Evolutionary conservation across 306 rosid species (phyloP).

Genomic region (Sindora glabra): DNA sequence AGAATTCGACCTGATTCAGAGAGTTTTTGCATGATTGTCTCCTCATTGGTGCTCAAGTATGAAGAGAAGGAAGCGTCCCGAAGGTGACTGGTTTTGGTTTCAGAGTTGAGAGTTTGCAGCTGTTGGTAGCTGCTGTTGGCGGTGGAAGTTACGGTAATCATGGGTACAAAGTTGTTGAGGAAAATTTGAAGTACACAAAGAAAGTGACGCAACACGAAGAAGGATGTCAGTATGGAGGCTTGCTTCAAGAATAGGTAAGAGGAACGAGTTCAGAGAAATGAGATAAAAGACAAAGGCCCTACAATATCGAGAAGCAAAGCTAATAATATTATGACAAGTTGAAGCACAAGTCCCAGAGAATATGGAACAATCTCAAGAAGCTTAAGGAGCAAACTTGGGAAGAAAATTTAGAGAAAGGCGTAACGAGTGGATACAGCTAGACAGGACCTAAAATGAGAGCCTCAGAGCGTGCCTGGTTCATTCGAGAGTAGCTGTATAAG

Average conservation of each 20-base stretch:
- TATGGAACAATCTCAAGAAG: conserved; percentile 3
- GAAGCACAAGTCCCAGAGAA: background rate
- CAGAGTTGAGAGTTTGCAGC: conserved; percentile 24
- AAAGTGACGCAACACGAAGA: conserved; percentile 8
- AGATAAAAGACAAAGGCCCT: conserved; percentile 14
- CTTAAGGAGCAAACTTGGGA: conserved; percentile 8
- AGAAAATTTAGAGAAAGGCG: conserved; percentile 21
- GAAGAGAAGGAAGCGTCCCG: conserved; percentile 50
- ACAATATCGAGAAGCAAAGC: background rate
- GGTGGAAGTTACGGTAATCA: conserved; percentile 43
- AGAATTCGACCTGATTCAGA: conserved; percentile 27
- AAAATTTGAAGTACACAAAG: conserved; percentile 11
- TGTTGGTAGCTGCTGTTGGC: conserved; percentile 22
- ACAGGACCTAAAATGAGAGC: conserved; percentile 17
- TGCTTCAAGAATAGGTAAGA: conserved; percentile 10
- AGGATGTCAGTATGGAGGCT: conserved; percentile 8
- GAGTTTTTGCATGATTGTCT: conserved; percentile 31
- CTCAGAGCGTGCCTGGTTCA: conserved; percentile 15
- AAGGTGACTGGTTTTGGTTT: conserved; percentile 11
- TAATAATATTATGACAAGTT: background rate
- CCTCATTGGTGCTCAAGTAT: conserved; percentile 37
- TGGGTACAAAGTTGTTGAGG: conserved; percentile 20
- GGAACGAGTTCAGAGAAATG: conserved; percentile 19
- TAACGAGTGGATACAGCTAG: conserved; percentile 6
- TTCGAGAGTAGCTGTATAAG: conserved; percentile 29